Conservation (phyloP, 2,329 filamentous ascomycete genomes). For the Dendryphion nanum region DNA sequence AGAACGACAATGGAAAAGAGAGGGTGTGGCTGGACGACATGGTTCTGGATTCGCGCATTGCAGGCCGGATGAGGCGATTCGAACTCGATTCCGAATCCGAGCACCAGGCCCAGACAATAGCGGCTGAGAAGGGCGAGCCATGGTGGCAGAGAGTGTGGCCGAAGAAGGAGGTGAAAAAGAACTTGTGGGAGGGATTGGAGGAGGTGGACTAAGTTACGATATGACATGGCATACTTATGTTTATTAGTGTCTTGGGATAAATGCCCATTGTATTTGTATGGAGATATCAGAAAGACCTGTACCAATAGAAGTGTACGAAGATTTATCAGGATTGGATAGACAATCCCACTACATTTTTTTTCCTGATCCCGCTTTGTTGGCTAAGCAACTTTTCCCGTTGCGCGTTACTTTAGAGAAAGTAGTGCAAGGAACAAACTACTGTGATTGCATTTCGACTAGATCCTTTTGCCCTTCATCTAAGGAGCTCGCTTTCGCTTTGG, state of each 20-base stretch:
- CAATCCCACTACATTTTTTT: no score
- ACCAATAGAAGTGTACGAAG: slow-evolving; percentile 30
- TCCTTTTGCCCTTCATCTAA: no score
- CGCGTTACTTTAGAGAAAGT: no score
- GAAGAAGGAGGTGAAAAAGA: slow-evolving; percentile 30
- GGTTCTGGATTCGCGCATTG: slow-evolving; percentile 73
- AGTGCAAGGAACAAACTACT: no score
- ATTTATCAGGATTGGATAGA: no score
- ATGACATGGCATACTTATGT: not conserved
- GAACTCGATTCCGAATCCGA: slow-evolving; percentile 69
- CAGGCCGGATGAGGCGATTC: slow-evolving; percentile 77
- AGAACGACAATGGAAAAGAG: slow-evolving; percentile 50
- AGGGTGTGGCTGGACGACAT: slow-evolving; percentile 74
- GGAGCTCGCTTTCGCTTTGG: no score
- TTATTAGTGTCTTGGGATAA: not conserved
- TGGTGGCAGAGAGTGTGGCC: slow-evolving; percentile 33
- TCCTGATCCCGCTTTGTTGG: no score
- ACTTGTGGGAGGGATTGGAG: slow-evolving; percentile 30
- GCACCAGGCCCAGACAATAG: slow-evolving; percentile 52
- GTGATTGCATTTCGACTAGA: no score
- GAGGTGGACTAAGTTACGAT: slow-evolving; percentile 16
- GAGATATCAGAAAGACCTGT: no score
- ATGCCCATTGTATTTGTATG: slow-evolving; percentile 1
- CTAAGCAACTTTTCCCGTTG: no score
- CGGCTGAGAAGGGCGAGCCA: slow-evolving; percentile 17